Evolutionary conservation across 768 basidiomycete genomes (phyloP), one percentile per base, ranked within the genome.

Genomic region (Calocybe indica): DNA sequence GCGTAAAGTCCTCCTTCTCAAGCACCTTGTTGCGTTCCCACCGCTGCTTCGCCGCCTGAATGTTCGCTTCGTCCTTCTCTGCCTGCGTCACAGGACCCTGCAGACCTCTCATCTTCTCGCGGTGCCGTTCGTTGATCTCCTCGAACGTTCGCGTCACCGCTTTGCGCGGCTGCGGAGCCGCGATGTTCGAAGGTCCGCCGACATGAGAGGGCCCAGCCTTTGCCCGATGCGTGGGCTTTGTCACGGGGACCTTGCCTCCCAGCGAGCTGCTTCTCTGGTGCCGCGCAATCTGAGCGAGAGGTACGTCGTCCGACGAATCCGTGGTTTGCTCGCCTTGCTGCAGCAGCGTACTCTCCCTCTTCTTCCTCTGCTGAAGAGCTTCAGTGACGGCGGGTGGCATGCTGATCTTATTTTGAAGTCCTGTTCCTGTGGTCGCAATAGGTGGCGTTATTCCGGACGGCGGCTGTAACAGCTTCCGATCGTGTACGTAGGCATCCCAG

Each of bases 401-500:
- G 4, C 82, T 72, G 29, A 76, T 64, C 43, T 80, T 73, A 29
- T 72, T 66, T 32, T 71, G 51, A 45, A 67, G 58, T 39, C 68
- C 54, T 29, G 63, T 45, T 28, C 76, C 70, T 6, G 78, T 77
- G n/a, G 84, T 80, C 5, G 73, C 67, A 56, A 92, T 91, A 1
- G 90, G 88, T n/a, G 82, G 73, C 11, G 88, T 79, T 38, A 89
- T 76, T 6, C 90, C 88, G 13, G 83, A 76, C 7, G 90, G 89
- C 37, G 91, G 90, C 57, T 89, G 87, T 51, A 93, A 65, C 11
- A 96, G 72, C 59, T 86, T 90, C 47, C 92, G 79, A 43, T 94
- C 89, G 39, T 81, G 82, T 42, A 92, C 76, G 62, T 96, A 95
- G 38, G 76, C 66, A 52, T 94, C 87, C 92, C 92, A 96, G 53